Evolutionary conservation across 495 filamentous ascomycete genomes (phyloP), one percentile per base, ranked within the genome.

Genomic region (Annulohypoxylon stygium): DNA sequence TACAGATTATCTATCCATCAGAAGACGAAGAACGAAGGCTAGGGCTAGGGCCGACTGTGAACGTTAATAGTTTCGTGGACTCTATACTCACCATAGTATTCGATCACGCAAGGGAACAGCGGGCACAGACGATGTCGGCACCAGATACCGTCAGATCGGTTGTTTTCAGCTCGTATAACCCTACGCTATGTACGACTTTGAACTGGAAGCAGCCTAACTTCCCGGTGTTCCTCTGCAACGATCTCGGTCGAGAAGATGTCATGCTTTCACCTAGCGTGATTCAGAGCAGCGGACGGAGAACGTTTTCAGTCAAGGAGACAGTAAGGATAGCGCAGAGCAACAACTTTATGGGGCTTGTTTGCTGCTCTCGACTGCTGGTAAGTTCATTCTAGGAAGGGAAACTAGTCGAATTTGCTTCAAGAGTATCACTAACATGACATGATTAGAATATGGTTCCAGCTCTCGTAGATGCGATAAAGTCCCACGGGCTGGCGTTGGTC

Each of bases 131-230:
- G 30, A 62, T 77, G 37, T 83, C 83, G 65, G 86, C 86, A 30
- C 89, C 90, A 1, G 88, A 91, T 70, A 87, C 88, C 20, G 91
- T 94, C 78, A 86, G 94, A 18, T 94, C 91, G 8, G 90, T 99
- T 47, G 93, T 98, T 23, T 97, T 98, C 79, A 95, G 93, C 67
- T 94, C 92, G 6, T 97, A 93, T 71, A 97, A 97, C 78, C 83
- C 91, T 10, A 92, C 91, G 73, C 88, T 98, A 33, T 99, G 96
- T 80, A 94, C 92, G 39, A 93, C 95, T 3, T 76, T 99, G 60
- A 98, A 98, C 79, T 99, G 97, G 97, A 99, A 99, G 81, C 96
- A 99, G 79, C 96, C 96, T 10, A 99, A 98, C 73, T 99, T 97
- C 76, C 97, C 96, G 0, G 93, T 98, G 1, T 91, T 99, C 65